These are phyloP conservation scores for Collybiopsis confluens DNA, from an alignment of 768 basidiomycete species.

Conservation along the genomic window DNA sequence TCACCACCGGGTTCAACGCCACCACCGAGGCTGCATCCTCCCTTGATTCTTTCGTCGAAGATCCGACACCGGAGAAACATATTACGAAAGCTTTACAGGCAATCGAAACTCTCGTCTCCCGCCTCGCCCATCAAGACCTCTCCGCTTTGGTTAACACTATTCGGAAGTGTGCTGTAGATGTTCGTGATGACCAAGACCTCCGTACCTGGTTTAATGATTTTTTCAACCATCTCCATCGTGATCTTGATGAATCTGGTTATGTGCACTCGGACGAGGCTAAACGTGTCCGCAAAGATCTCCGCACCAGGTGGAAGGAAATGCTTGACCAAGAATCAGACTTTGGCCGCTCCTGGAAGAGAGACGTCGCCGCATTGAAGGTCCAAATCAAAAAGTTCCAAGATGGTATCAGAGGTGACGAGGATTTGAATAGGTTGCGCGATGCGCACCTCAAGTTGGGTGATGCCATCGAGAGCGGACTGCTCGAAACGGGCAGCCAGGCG, in stretches of 20 bases:
- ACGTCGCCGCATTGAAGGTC: slow-evolving; percentile 39
- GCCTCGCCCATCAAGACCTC: slow-evolving; percentile 45
- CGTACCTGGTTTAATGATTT: slow-evolving; percentile 53
- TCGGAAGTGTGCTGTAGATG: slow-evolving; percentile 39
- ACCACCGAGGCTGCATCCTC: slow-evolving; percentile 41
- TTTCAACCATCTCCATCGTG: slow-evolving; percentile 39
- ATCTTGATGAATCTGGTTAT: slow-evolving; percentile 49
- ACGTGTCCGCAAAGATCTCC: slow-evolving; percentile 39
- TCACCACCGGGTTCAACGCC: slow-evolving; percentile 46
- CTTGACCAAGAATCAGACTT: slow-evolving; percentile 38
- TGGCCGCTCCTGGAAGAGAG: slow-evolving; percentile 47
- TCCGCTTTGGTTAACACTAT: slow-evolving; percentile 41
- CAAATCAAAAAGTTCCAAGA: slow-evolving; percentile 42
- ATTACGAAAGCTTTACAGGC: slow-evolving; percentile 47
- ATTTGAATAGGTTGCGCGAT: slow-evolving; percentile 39
- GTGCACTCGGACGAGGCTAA: slow-evolving; percentile 45
- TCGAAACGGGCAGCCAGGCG: slow-evolving; percentile 30
- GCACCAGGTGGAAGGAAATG: slow-evolving; percentile 45
- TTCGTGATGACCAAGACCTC: slow-evolving; percentile 50
- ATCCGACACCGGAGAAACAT: slow-evolving; percentile 62
- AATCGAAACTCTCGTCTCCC: slow-evolving; percentile 45
- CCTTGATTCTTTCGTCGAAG: slow-evolving; percentile 53
- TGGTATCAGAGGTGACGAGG: slow-evolving; percentile 44
- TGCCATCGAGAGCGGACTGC: slow-evolving; percentile 43
- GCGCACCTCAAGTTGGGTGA: slow-evolving; percentile 45